phyloP scores from a whole-genome alignment of 2,329 filamentous ascomycete species.

The Talaromyces pinophilus region DNA sequence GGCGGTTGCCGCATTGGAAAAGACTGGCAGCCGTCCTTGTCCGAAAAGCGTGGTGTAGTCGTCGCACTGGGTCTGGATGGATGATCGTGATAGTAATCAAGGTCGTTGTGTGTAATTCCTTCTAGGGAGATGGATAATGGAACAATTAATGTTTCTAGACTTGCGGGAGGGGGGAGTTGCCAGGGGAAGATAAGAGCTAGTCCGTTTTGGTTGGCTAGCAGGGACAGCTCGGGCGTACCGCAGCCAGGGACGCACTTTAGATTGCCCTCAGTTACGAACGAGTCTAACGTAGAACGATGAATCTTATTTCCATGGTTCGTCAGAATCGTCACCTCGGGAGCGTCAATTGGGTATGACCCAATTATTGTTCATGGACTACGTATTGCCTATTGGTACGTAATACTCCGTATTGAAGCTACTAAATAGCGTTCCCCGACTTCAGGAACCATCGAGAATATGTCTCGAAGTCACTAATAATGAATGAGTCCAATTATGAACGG shows the following conservation, averaged over 20 bases:
- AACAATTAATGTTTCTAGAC: background rate
- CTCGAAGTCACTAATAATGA: background rate
- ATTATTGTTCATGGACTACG: background rate
- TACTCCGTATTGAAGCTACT: background rate
- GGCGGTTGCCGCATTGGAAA: conserved; percentile 41
- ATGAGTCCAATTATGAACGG: background rate
- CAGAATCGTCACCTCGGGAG: background rate
- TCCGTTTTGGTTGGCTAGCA: conserved; percentile 6
- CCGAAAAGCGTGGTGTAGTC: background rate
- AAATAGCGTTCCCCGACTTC: background rate
- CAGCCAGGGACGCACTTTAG: background rate
- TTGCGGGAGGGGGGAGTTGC: conserved; percentile 13
- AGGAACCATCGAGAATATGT: conserved; percentile 3
- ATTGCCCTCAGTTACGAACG: background rate
- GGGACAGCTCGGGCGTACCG: background rate
- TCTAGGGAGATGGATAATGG: background rate
- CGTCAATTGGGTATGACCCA: background rate
- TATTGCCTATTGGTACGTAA: background rate
- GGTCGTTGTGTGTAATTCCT: background rate
- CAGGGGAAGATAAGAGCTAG: conserved; percentile 11
- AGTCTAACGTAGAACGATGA: background rate
- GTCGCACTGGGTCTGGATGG: background rate
- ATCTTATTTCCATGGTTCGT: conserved; percentile 1
- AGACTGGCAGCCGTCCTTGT: conserved; percentile 18
- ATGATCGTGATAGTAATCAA: background rate